Conservation (phyloP, 192 early-diverging fungal species). For the Backusella tuberculispora region DNA sequence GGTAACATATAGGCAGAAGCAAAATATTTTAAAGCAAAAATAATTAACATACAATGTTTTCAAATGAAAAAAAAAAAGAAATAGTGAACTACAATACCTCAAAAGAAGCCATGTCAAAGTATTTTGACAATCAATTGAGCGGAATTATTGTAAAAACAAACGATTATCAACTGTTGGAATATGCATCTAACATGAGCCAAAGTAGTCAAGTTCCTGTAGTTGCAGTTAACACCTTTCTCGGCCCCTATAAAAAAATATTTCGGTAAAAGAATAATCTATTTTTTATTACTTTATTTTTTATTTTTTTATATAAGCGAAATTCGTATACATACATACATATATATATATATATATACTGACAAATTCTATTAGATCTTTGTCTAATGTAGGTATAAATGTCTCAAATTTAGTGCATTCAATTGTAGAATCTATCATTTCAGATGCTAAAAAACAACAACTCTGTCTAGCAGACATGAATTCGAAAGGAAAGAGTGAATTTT, state of each 20-base stretch:
- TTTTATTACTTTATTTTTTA: no score
- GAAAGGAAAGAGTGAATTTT: neutral
- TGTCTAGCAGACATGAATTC: constrained; percentile 14
- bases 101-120: neutral
- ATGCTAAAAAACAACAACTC: neutral
- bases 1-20: constrained; percentile 1
- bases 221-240: neutral
- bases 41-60: neutral
- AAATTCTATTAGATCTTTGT: constrained; percentile 14
- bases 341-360: neutral
- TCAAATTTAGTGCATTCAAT: constrained; percentile 18
- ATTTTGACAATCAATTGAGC: neutral
- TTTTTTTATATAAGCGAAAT: no score
- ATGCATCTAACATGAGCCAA: constrained; percentile 1
- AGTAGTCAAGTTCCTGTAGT: neutral
- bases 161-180: neutral
- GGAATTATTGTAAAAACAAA: constrained; percentile 15
- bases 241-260: neutral
- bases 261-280: neutral
- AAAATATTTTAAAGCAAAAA: constrained; percentile 7
- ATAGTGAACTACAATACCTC: neutral
- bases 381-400: constrained; percentile 26
- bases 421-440: constrained; percentile 3
- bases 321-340: no score
- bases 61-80: neutral